These are phyloP conservation scores for Sparassis latifolia DNA, from an alignment of 1,284 basidiomycete genomes.

Conservation along the genomic window DNA sequence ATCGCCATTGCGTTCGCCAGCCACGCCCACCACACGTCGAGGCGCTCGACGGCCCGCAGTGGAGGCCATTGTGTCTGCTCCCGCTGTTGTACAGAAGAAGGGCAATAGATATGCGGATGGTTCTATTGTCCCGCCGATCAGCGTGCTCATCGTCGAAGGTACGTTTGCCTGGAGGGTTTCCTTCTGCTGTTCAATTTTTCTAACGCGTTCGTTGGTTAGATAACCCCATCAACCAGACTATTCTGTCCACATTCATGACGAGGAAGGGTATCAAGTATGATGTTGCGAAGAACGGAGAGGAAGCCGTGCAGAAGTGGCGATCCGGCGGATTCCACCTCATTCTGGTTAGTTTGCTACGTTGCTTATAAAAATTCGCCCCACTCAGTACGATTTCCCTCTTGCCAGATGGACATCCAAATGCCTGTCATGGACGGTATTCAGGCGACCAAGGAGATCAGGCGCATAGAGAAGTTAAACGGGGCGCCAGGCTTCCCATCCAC, in stretches of 20 bases:
- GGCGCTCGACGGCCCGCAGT: conserved; percentile 11
- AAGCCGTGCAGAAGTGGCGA: conserved; percentile 95
- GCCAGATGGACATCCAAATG: conserved; percentile 99
- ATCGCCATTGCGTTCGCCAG: conserved; percentile 19
- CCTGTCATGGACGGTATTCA: conserved; percentile 98
- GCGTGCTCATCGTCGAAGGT: conserved; percentile 95
- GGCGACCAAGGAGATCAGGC: conserved; percentile 94
- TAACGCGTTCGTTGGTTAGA: conserved; percentile 44
- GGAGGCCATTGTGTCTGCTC: conserved; percentile 12
- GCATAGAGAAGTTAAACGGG: conserved; percentile 70
- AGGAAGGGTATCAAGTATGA: conserved; percentile 96
- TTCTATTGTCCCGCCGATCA: conserved; percentile 87
- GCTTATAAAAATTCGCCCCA: not conserved
- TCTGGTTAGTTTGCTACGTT: conserved; percentile 53
- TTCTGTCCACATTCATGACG: conserved; percentile 92
- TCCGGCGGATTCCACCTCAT: conserved; percentile 95
- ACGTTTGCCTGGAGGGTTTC: conserved; percentile 27
- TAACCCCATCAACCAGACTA: conserved; percentile 98
- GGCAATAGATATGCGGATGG: conserved; percentile 24
- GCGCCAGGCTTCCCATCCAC: conserved; percentile 68
- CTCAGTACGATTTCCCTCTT: too few relatives aligned
- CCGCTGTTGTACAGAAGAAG: conserved; percentile 20
- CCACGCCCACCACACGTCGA: conserved; percentile 6
- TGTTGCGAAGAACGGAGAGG: conserved; percentile 90
- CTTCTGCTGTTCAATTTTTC: too few relatives aligned